Evolutionary conservation across 345 rosid species (phyloP).

Genomic region (Eucalyptus caleyi): DNA sequence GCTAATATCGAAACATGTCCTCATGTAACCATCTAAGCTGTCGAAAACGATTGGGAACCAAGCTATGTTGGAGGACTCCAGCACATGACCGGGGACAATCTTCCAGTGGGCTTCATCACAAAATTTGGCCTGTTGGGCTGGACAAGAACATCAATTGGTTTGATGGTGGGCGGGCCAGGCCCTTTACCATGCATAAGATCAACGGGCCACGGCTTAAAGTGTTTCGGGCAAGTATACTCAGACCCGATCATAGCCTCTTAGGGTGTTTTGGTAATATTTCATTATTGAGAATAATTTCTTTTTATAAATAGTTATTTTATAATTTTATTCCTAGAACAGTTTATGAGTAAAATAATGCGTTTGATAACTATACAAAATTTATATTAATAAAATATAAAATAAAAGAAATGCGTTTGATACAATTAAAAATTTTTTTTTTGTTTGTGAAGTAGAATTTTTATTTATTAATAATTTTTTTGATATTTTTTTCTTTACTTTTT

Average conservation of each 20-base stretch:
- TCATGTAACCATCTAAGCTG: neutral
- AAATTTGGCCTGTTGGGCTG: neutral
- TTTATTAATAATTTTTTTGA: too few relatives aligned
- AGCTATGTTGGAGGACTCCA: neutral
- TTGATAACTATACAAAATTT: accelerated
- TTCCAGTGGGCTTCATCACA: neutral
- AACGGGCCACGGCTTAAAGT: neutral
- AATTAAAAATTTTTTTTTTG: too few relatives aligned
- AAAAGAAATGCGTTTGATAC: accelerated
- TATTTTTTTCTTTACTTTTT: too few relatives aligned
- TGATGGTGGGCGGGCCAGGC: neutral
- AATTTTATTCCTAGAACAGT: too few relatives aligned
- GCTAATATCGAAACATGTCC: neutral
- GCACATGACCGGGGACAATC: neutral
- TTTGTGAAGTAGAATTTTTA: too few relatives aligned
- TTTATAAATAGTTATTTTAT: too few relatives aligned
- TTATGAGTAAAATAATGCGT: accelerated
- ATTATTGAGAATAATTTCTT: accelerated
- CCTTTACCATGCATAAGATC: neutral
- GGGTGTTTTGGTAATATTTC: too few relatives aligned
- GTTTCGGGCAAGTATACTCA: neutral
- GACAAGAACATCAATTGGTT: neutral
- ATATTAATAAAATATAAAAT: too few relatives aligned
- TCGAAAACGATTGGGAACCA: neutral
- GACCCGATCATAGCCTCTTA: neutral